Evolutionary conservation across 805 yeast species (phyloP).

Genomic region (Candida caryicola): DNA sequence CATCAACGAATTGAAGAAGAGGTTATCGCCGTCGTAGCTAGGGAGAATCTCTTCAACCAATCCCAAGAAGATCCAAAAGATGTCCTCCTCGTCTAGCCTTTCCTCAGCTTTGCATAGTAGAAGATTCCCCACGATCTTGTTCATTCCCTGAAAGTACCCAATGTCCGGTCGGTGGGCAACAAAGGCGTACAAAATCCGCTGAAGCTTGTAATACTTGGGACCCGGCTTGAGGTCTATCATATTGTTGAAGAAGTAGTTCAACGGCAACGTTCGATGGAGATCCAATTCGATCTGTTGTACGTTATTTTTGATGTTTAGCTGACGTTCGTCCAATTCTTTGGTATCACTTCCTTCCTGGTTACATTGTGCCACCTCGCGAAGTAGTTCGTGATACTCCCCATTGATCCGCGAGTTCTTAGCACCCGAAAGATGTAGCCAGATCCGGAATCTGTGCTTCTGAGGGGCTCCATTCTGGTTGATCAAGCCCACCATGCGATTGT

Average conservation of each 20-base stretch:
- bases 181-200: conserved; percentile 49
- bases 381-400: conserved; percentile 43
- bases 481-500: conserved; percentile 20
- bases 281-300: conserved; percentile 52
- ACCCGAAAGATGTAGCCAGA: conserved; percentile 58
- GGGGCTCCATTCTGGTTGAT: conserved; percentile 48
- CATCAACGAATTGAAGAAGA: conserved; percentile 16
- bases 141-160: conserved; percentile 64
- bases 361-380: conserved; percentile 13
- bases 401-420: conserved; percentile 43
- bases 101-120: conserved; percentile 16
- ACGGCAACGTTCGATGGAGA: conserved; percentile 53
- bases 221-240: conserved; percentile 43
- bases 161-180: conserved; percentile 44
- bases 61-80: conserved; percentile 52
- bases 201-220: conserved; percentile 48
- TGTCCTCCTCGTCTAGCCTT: conserved; percentile 38
- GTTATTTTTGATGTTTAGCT: conserved; percentile 16
- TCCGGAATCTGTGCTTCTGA: conserved; percentile 40
- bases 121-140: conserved; percentile 53
- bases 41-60: conserved; percentile 50
- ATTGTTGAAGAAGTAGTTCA: conserved; percentile 47
- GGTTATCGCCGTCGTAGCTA: conserved; percentile 21
- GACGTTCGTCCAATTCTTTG: background rate
- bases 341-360: background rate